These are phyloP conservation scores for Cytospora paraplurivora DNA, from an alignment of 2,329 filamentous ascomycete genomes.

Conservation along the genomic window DNA sequence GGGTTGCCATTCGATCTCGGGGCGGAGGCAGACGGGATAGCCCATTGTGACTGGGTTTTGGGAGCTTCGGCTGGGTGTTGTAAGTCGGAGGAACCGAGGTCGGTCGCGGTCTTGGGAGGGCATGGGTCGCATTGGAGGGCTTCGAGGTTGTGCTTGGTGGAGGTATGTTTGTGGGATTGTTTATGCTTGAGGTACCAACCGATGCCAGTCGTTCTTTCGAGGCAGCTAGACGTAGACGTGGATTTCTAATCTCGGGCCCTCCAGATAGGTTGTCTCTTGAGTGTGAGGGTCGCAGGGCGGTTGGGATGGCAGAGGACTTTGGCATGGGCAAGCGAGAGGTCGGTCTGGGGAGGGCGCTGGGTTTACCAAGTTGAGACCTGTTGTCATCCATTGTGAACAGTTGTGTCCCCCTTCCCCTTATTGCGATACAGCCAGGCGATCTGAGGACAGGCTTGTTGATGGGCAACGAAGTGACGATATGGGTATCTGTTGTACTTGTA, in stretches of 20 bases:
- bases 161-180: slow-evolving; percentile 9
- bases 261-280: slow-evolving; percentile 22
- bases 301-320: slow-evolving; percentile 21
- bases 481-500: not conserved
- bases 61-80: slow-evolving; percentile 14
- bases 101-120: slow-evolving; percentile 19
- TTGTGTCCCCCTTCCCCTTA: not conserved
- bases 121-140: not conserved
- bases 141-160: slow-evolving; percentile 10
- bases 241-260: slow-evolving; percentile 10
- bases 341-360: slow-evolving; percentile 22
- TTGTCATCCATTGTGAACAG: slow-evolving; percentile 23
- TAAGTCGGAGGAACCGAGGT: slow-evolving; percentile 24
- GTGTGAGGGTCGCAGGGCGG: slow-evolving; percentile 19
- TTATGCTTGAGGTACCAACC: slow-evolving; percentile 5
- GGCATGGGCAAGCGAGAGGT: slow-evolving; percentile 26
- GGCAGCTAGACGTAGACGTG: slow-evolving; percentile 23
- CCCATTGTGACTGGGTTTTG: slow-evolving; percentile 5
- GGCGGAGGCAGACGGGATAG: slow-evolving; percentile 14
- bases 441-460: not conserved
- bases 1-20: slow-evolving; percentile 24
- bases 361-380: slow-evolving; percentile 11
- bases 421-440: not conserved
- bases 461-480: not conserved
- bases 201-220: slow-evolving; percentile 22